These are phyloP conservation scores for Onygenales sp. DNA, from an alignment of 2,329 filamentous ascomycete species.

Conservation along the genomic window DNA sequence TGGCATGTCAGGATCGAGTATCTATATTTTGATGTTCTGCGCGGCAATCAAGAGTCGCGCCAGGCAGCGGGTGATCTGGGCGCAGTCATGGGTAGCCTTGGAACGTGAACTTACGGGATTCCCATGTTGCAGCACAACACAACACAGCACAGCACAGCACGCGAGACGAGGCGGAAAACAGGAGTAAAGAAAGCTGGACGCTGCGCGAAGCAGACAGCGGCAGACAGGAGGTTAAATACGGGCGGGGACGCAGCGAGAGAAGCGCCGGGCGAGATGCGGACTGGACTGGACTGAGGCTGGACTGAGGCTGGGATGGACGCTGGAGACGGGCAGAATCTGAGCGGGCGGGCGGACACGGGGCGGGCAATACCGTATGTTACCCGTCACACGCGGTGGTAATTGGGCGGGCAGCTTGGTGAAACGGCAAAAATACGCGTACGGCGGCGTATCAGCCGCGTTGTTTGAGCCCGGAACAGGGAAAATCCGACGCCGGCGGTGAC, in stretches of 20 bases:
- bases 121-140: conserved; percentile 4
- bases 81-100: neutral
- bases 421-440: neutral
- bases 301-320: neutral
- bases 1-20: neutral
- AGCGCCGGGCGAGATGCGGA: neutral
- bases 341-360: neutral
- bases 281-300: too few relatives aligned
- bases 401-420: neutral
- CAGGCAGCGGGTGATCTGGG: neutral
- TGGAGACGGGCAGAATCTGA: conserved; percentile 1
- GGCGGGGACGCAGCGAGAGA: neutral
- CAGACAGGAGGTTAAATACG: neutral
- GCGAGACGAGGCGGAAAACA: conserved; percentile 2
- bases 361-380: neutral
- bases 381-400: too few relatives aligned
- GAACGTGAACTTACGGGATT: conserved; percentile 2
- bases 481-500: conserved; percentile 5
- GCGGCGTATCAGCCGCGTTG: neutral
- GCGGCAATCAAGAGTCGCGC: neutral
- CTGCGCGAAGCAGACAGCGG: neutral
- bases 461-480: conserved; percentile 6
- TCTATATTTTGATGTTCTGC: neutral
- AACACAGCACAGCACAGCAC: too few relatives aligned
- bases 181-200: conserved; percentile 4